A percentile compares a stretch with the other conserved stretches of the same genome.
Conservation (phyloP, 2,329 filamentous ascomycete genomes). For the Herpomyces periplanetae region DNA sequence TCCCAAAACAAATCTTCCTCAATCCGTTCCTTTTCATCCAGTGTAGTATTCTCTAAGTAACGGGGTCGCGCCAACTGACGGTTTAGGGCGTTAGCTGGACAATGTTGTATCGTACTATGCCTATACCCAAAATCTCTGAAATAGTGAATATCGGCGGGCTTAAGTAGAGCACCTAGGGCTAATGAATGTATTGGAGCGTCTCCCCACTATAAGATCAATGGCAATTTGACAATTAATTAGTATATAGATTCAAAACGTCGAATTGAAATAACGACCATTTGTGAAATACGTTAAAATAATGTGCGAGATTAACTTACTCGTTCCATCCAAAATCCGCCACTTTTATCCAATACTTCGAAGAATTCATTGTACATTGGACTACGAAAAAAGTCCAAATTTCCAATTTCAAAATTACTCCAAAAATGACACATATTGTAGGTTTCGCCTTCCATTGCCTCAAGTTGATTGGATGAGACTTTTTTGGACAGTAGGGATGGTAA, state of each 20-base stretch:
- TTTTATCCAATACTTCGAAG: slow-evolving; percentile 93
- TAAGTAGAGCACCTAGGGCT: slow-evolving; percentile 52
- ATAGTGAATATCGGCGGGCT: slow-evolving; percentile 60
- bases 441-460: slow-evolving; percentile 88
- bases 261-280: slow-evolving; percentile 1
- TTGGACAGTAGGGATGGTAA: too few species aligned
- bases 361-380: slow-evolving; percentile 94
- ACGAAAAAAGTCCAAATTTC: slow-evolving; percentile 67
- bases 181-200: slow-evolving; percentile 94
- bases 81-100: slow-evolving; percentile 66
- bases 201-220: slow-evolving; percentile 31
- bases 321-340: slow-evolving; percentile 97
- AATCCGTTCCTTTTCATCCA: slow-evolving; percentile 38
- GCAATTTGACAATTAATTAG: slow-evolving; percentile 6
- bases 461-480: too few species aligned
- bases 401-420: slow-evolving; percentile 99
- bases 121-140: slow-evolving; percentile 96
- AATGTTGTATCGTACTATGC: slow-evolving; percentile 95
- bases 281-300: slow-evolving; percentile 4
- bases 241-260: slow-evolving; percentile 1
- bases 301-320: slow-evolving; percentile 17
- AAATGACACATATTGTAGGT: slow-evolving; percentile 99
- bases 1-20: slow-evolving; percentile 96
- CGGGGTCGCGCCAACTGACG: slow-evolving; percentile 43
- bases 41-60: slow-evolving; percentile 40